Base-by-base conservation (phyloP, 768 basidiomycete species). In the Boletellus sp. region DNA sequence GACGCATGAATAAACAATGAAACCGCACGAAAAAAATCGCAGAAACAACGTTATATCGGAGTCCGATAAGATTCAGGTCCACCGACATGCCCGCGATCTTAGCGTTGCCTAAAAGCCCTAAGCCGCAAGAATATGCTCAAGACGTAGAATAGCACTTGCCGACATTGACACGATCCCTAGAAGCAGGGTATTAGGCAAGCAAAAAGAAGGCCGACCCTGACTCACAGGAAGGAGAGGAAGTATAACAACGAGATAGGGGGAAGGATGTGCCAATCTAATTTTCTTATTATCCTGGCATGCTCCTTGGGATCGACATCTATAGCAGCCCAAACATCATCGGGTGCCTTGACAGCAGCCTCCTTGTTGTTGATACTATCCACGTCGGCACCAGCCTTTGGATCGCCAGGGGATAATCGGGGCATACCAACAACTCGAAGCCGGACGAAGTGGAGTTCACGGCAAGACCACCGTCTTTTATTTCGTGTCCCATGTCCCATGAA, bases 151-250 rank as follows among this genome's bases (percentile, higher is more conserved):
- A 10, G 9, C 11, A 59, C 67, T 65, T 56, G 46, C 76, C 77
- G 36, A 78, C 65, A 53, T 76, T 78, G 40, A 69, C 58, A 8
- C 77, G 72, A 50, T 78, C 77, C 35, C 73, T 74, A 40, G 13
- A 42, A n/a, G 39, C 8, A 22, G 36, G 28, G 42, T 16, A 23
- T 33, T 36, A 17, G 20, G 45, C 12, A 11, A n/a, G 35, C 16
- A 43, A 22, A 20, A 24, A 9, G 3, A 1, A 13, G 15, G 15
- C 7, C 19, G 32, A 13, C 15, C 6, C 1, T 2, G 39, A 68
- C 73, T 64, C 51, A 74, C 70, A 75, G 62, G 57, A 74, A 75
- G 4, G 71, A 74, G 37, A 73, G 58, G 33, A 75, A 56, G 51
- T 72, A 74, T 2, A 75, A 61, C 37, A 72, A 41, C 4, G 72